Base-by-base conservation (phyloP, 345 rosid genomes). In the Cardamine occulta region DNA sequence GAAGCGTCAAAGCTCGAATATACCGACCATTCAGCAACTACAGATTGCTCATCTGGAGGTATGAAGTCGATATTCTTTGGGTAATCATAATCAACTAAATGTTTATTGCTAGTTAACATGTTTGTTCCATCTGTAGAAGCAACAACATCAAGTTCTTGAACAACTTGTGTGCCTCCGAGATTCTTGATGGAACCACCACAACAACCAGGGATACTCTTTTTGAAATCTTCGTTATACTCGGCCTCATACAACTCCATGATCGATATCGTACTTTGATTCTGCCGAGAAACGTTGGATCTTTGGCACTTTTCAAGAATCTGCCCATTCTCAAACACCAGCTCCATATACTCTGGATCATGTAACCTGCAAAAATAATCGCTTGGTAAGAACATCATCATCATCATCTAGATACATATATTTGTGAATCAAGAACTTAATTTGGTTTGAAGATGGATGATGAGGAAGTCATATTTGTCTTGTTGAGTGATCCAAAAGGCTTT, bases 261-360 rank as follows among this genome's bases (percentile, higher is more conserved):
- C 21, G 80, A 37, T 71, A 15, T 48, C 5, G 55, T 77, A 65
- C 77, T 73, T 72, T 13, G 74, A 66, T 72, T 66, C 28, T 78
- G 73, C 4, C 42, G 7, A 57, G 44, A n/a, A 59, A 8, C 53
- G 37, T 70, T 63, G 23, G 76, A 51, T 72, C 77, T 51, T 65
- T 59, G 81, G 21, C 42, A 26, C 61, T 72, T 78, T 31, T 68
- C 74, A 51, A 72, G 40, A 78, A 78, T 66, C 51, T 72, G 73
- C 17, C 81, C 81, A 66, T 78, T 32, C 81, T 78, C 81, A 59
- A 58, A 72, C 44, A 78, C 74, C 13, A 78, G 77, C 73, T 78
- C 81, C 74, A 78, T 29, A 72, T 51, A 57, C 68, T 66, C 77
- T 58, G 67, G 56, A 58, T 78, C 81, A 5, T 13, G 23, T 59